Evolutionary conservation across 1,284 basidiomycete species (phyloP), one percentile per base, ranked within the genome.

Genomic region (Austroboletus olivaceoglutinosus): DNA sequence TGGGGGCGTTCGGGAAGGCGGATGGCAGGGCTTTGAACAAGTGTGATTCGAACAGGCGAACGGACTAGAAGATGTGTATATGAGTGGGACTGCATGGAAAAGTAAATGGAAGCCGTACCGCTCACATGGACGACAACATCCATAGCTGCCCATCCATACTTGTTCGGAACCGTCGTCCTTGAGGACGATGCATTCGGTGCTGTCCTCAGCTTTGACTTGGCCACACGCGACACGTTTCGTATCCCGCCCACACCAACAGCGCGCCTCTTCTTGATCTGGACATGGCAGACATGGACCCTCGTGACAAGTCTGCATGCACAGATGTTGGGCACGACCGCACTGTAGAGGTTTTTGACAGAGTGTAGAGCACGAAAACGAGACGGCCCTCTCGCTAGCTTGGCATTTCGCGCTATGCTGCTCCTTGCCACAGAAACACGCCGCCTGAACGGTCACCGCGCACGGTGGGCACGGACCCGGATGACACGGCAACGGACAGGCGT

Each of bases 391-490:
- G 2, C 76, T 69, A 18, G 72, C 71, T 1, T 78, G 73, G 67
- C 91, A 95, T 37, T 83, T 77, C 59, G 89, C 82, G 0, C 82
- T 79, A 18, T 85, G 72, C 1, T 73, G 70, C 44, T 80, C 76
- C 58, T 79, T 78, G 40, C 80, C 80, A 53, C 89, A 92, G 51
- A 86, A 84, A 63, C 89, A 94, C 3, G 77, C 73, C 9, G 73
- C 60, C 16, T 72, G 70, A 6, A 76, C 74, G 11, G 74, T 80
- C 11, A 83, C 67, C 51, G 75, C 75, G 55, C 82, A 83, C 0
- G 92, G 79, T 3, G 91, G 87, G 69, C 92, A 95, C 0, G 91
- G 86, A 22, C 93, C 85, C 0, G 85, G 85, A 61, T 86, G 85
- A 54, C 85, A 86, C 11, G 74, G 66, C 10, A 85, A 77, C 0